Base-by-base conservation (phyloP, 2,329 filamentous ascomycete species). In the Hypomyces perniciosus region DNA sequence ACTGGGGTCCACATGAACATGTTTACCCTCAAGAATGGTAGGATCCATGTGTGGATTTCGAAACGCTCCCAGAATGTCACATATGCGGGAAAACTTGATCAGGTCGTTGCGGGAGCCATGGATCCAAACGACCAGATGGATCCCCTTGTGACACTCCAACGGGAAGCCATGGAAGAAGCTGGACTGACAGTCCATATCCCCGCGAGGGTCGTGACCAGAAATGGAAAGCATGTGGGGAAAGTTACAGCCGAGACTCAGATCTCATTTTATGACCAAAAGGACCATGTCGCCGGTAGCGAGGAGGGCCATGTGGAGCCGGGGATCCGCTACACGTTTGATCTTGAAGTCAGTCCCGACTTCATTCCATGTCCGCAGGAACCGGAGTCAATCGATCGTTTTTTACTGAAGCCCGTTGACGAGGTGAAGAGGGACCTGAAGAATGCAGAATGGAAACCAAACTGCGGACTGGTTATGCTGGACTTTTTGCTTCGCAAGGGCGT, bases 391-490 rank as follows among this genome's bases (percentile, higher is more conserved):
- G 61, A 61, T 8, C 55, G 53, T 2, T 68, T 70, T 48, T 46
- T 60, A 27, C 40, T 61, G 10, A 60, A 62, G 42, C 49, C 59
- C 2, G 57, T 68, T 8, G 57, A 62, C 2, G 57, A 68, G 26
- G 62, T 70, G 33, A 64, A 62, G 57, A 39, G 50, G 26, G 56
- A 59, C 27, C 55, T 70, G 42, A 53, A 56, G 13, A 49, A 48
- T 5, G 47, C 55, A 7, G 48, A 49, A 29, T 71, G 68, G 68
- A 71, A 71, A 57, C 67, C 68, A n/a, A 70, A 69, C 46, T 68
- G 65, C 43, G 68, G 61, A n/a, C 54, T 70, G 5, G 66, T 68
- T n/a, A 69, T 69, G 63, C 56, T 71, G 27, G 65, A 69, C 41
- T 71, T 69, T 45, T 51, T 71, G 37, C 50, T 65, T 9, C 62